These are phyloP conservation scores for Spizellomyces sp. DNA, from an alignment of 192 early-diverging fungal species.

Conservation along the genomic window DNA sequence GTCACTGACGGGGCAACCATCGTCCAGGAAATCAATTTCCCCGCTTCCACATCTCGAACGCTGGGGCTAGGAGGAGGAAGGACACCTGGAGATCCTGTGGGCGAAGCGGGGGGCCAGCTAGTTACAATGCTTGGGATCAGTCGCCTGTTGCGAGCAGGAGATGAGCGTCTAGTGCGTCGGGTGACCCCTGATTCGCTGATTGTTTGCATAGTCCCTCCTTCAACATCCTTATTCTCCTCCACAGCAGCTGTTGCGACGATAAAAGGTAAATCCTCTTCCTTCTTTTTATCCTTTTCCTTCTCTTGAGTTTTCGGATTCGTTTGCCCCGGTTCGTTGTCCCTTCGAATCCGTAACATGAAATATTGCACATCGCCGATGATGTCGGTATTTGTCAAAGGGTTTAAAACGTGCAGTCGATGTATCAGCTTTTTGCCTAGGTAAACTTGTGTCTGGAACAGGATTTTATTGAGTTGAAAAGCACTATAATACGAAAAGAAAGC, in stretches of 20 bases:
- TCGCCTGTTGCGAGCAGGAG: background rate
- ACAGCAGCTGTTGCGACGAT: conserved; percentile 28
- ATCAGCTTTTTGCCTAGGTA: conserved; percentile 66
- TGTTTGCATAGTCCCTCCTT: conserved; percentile 4
- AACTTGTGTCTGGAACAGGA: conserved; percentile 66
- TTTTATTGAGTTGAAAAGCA: conserved; percentile 67
- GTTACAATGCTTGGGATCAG: conserved; percentile 17
- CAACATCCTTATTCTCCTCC: background rate
- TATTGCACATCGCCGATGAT: conserved; percentile 69
- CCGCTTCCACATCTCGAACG: conserved; percentile 45
- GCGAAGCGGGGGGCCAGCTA: background rate
- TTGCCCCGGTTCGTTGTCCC: background rate
- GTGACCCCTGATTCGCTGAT: conserved; percentile 3
- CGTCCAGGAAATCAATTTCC: conserved; percentile 43
- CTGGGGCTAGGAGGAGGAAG: conserved; percentile 44
- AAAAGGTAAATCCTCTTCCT: conserved; percentile 11
- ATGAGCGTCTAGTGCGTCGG: background rate
- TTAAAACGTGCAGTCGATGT: conserved; percentile 65
- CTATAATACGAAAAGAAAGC: conserved; percentile 40
- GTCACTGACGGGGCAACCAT: conserved; percentile 38
- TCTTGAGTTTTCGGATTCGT: background rate
- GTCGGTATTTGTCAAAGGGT: conserved; percentile 67
- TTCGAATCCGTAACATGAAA: conserved; percentile 46
- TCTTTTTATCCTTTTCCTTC: conserved; percentile 2
- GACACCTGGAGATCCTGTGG: background rate